Conservation (phyloP, 2,329 filamentous ascomycete species). For the Cladosporium sp. region DNA sequence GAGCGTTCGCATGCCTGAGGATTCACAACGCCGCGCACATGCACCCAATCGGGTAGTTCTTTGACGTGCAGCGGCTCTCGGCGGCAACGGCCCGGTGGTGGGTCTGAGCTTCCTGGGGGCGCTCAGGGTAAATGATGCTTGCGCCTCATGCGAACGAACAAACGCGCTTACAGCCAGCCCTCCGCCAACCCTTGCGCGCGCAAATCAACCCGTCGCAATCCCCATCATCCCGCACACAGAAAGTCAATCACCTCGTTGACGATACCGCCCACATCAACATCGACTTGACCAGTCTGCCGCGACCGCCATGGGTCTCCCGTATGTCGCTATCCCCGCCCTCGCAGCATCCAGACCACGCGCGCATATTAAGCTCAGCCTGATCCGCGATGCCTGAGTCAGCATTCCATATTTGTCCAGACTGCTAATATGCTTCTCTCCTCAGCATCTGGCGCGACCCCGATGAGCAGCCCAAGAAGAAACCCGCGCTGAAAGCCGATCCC, state of each 20-base stretch:
- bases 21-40: too few relatives aligned
- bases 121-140: neutral
- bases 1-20: too few relatives aligned
- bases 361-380: conserved; percentile 9
- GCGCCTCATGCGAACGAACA: neutral
- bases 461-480: conserved; percentile 39
- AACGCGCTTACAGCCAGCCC: neutral
- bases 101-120: neutral
- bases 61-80: too few relatives aligned
- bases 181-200: conserved; percentile 12
- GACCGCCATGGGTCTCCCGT: conserved; percentile 47
- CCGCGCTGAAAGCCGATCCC: conserved; percentile 35
- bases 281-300: neutral
- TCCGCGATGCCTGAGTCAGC: conserved; percentile 8
- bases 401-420: neutral
- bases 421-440: neutral
- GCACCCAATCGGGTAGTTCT: too few relatives aligned
- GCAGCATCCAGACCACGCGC: neutral
- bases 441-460: conserved; percentile 55
- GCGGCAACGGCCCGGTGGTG: too few relatives aligned
- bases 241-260: neutral
- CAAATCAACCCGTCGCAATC: conserved; percentile 6
- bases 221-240: neutral
- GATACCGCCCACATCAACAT: neutral
- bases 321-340: conserved; percentile 26